Evolutionary conservation across 345 rosid species (phyloP).

Genomic region (Hibiscus syriacus): DNA sequence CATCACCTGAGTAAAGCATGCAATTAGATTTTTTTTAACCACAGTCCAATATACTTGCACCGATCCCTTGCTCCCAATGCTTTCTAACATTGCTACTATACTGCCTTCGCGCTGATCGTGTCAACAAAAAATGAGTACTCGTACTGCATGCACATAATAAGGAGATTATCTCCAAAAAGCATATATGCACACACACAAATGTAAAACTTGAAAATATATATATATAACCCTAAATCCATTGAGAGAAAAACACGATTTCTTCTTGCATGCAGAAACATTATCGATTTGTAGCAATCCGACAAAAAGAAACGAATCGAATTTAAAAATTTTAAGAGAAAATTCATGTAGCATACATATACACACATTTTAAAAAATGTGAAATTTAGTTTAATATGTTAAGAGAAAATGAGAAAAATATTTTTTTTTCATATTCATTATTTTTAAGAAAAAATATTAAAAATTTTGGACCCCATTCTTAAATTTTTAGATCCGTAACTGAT

Average conservation of each 20-base stretch:
- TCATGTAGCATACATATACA: no score
- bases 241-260: neutral
- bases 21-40: conserved; percentile 36
- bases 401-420: no score
- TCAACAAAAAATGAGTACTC: conserved; percentile 60
- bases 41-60: conserved; percentile 54
- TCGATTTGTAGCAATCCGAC: neutral
- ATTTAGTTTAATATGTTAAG: no score
- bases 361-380: no score
- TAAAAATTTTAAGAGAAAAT: no score
- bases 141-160: conserved; percentile 47
- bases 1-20: conserved; percentile 67
- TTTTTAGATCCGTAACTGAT: no score
- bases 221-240: neutral
- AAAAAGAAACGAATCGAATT: neutral
- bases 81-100: conserved; percentile 56
- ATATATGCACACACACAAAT: conserved; percentile 13
- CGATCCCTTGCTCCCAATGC: conserved; percentile 57
- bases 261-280: neutral
- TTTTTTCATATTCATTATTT: no score
- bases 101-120: conserved; percentile 68
- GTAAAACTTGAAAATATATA: neutral
- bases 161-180: conserved; percentile 47
- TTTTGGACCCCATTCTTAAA: no score
- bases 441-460: no score